A percentile compares a stretch with the other conserved stretches of the same genome.
Evolutionary conservation across 176 grass and related monocot genomes (phyloP).

Genomic region (Olyra latifolia): DNA sequence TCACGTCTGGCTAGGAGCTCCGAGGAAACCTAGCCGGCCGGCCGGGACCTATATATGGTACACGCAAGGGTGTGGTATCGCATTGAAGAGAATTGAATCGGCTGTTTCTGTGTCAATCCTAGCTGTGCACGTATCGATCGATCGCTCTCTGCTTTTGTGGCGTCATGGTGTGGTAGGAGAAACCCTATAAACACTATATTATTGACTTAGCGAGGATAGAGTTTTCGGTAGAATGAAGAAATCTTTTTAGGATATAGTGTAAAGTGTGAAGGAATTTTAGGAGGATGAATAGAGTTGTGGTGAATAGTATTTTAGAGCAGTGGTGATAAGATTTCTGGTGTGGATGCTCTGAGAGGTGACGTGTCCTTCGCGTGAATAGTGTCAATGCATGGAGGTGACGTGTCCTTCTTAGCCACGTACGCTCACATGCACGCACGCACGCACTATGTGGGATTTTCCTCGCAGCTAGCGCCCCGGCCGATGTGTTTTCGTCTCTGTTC

Average conservation of each 20-base stretch:
- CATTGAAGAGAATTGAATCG: conserved; percentile 33
- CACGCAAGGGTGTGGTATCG: not conserved
- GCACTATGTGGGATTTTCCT: conserved; percentile 10
- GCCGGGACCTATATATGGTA: not conserved
- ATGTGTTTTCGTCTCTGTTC: conserved; percentile 14
- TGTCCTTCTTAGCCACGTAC: conserved; percentile 33
- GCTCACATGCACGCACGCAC: conserved; percentile 28
- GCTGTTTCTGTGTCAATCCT: not conserved
- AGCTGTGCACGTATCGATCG: too few species aligned
- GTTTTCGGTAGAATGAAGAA: too few species aligned
- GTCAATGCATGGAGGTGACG: conserved; percentile 23
- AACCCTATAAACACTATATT: too few species aligned
- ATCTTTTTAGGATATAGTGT: too few species aligned
- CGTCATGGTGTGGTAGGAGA: too few species aligned
- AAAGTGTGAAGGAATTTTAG: too few species aligned
- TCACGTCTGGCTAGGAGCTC: not conserved
- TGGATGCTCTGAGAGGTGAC: too few species aligned
- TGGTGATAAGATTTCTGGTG: too few species aligned
- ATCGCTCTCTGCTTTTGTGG: not conserved
- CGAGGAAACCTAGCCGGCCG: not conserved
- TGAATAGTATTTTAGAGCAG: too few species aligned
- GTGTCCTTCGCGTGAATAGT: too few species aligned
- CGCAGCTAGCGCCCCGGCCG: not conserved
- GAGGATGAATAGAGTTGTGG: too few species aligned
- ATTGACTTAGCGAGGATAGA: too few species aligned